These are phyloP conservation scores for Bremia lactucae DNA, from an alignment of 352 stramenopile genomes.

Conservation along the genomic window DNA sequence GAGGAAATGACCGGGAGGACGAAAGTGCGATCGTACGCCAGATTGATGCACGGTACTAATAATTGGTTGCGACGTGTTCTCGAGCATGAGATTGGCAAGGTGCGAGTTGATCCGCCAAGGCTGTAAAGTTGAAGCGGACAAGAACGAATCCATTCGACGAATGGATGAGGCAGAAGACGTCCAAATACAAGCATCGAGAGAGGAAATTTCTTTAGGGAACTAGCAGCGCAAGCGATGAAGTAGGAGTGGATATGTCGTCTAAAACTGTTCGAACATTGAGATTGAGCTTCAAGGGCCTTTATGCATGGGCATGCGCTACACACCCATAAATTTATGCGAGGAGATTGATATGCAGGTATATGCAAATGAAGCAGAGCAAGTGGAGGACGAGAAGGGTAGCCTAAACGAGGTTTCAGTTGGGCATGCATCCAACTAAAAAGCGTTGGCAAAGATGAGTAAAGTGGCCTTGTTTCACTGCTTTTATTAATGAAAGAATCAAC, in stretches of 20 bases:
- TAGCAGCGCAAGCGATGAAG: slow-evolving; percentile 39
- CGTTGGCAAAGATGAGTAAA: slow-evolving; percentile 44
- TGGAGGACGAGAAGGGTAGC: slow-evolving; percentile 1
- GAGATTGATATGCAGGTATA: slow-evolving; percentile 6
- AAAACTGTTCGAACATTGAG: slow-evolving; percentile 35
- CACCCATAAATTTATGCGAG: slow-evolving; percentile 11
- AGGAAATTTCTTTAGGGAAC: slow-evolving; percentile 24
- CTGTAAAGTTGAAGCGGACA: slow-evolving; percentile 26
- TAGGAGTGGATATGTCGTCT: slow-evolving; percentile 43
- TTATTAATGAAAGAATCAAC: slow-evolving; percentile 36
- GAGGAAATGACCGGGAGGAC: slow-evolving; percentile 33
- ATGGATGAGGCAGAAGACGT: slow-evolving; percentile 28
- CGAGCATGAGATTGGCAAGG: slow-evolving; percentile 50
- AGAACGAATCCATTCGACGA: slow-evolving; percentile 38
- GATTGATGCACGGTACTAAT: slow-evolving; percentile 71
- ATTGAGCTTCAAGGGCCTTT: slow-evolving; percentile 14
- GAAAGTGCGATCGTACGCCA: slow-evolving; percentile 56
- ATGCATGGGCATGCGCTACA: not conserved
- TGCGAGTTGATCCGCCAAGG: slow-evolving; percentile 45
- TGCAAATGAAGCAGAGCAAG: not conserved
- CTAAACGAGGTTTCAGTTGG: slow-evolving; percentile 62
- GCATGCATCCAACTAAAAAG: slow-evolving; percentile 37
- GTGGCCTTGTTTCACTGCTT: slow-evolving; percentile 60
- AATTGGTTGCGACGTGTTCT: slow-evolving; percentile 47
- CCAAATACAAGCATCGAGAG: slow-evolving; percentile 11